Evolutionary conservation across 257 asterid genomes (phyloP).

Genomic region (Gentiana macrophylla): DNA sequence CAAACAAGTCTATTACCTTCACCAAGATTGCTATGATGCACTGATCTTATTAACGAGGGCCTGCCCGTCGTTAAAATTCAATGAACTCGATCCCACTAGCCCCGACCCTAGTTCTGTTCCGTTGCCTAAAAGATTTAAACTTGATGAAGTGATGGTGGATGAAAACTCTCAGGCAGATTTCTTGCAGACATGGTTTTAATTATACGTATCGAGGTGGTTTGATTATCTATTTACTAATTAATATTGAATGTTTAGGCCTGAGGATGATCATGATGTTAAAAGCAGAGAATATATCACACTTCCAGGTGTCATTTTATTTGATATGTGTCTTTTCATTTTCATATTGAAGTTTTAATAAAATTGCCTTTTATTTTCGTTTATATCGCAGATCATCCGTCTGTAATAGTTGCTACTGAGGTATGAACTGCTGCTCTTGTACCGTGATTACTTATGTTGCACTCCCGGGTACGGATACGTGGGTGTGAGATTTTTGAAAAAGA

Average conservation of each 20-base stretch:
- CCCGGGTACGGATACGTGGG: too few relatives aligned
- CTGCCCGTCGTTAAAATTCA: slow-evolving; percentile 28
- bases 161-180: slow-evolving; percentile 34
- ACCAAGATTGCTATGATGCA: slow-evolving; percentile 48
- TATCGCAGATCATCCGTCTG: slow-evolving; percentile 68
- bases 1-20: slow-evolving; percentile 75
- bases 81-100: slow-evolving; percentile 62
- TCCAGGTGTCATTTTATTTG: slow-evolving; percentile 38
- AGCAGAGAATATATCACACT: slow-evolving; percentile 57
- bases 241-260: slow-evolving; percentile 32
- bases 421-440: neutral
- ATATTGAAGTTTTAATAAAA: neutral
- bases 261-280: slow-evolving; percentile 54
- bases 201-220: slow-evolving; percentile 3
- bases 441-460: too few relatives aligned
- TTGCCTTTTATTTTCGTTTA: slow-evolving; percentile 10
- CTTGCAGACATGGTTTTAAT: neutral
- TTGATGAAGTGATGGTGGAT: slow-evolving; percentile 53
- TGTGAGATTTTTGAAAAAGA: too few relatives aligned
- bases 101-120: slow-evolving; percentile 58
- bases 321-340: neutral
- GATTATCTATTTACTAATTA: slow-evolving; percentile 2
- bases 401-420: slow-evolving; percentile 67
- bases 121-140: slow-evolving; percentile 56
- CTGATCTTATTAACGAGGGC: slow-evolving; percentile 35